Percentiles rank a stretch among this genome's conserved stretches.
phyloP scores from a whole-genome alignment of 169 alveolate genomes.

The Cytauxzoon felis region DNA sequence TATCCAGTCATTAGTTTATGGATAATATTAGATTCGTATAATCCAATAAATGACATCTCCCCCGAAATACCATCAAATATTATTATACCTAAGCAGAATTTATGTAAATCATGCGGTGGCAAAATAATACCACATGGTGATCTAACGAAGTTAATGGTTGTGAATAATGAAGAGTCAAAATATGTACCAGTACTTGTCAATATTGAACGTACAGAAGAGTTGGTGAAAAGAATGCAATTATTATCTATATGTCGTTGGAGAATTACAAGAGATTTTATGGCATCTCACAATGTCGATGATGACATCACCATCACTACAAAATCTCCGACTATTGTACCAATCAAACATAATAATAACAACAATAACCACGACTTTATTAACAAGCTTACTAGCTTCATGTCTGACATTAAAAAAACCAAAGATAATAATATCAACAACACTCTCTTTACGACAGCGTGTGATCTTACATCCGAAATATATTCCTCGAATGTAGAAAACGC shows the following conservation, averaged over 20 bases:
- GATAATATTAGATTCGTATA: constrained; percentile 37
- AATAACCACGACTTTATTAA: constrained; percentile 27
- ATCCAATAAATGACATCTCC: constrained; percentile 9
- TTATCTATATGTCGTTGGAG: constrained; percentile 48
- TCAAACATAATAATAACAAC: neutral
- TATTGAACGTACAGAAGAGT: constrained; percentile 45
- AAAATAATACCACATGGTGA: constrained; percentile 18
- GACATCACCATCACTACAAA: constrained; percentile 16
- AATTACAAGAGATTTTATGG: constrained; percentile 43
- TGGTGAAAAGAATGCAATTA: constrained; percentile 23
- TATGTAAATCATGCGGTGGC: constrained; percentile 36
- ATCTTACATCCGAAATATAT: neutral
- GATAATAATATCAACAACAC: constrained; percentile 11
- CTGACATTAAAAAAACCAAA: constrained; percentile 1
- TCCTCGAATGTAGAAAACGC: constrained; percentile 3
- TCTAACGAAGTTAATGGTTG: constrained; percentile 16
- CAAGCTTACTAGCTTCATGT: constrained; percentile 37
- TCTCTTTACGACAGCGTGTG: constrained; percentile 28
- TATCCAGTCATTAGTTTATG: constrained; percentile 44
- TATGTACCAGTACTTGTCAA: constrained; percentile 16
- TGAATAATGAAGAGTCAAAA: neutral
- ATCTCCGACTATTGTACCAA: neutral
- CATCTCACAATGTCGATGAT: constrained; percentile 39
- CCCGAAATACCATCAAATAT: constrained; percentile 12
- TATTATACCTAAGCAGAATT: constrained; percentile 12